Evolutionary conservation across 257 asterid species (phyloP).

Genomic region (Solanum chiquidenum): DNA sequence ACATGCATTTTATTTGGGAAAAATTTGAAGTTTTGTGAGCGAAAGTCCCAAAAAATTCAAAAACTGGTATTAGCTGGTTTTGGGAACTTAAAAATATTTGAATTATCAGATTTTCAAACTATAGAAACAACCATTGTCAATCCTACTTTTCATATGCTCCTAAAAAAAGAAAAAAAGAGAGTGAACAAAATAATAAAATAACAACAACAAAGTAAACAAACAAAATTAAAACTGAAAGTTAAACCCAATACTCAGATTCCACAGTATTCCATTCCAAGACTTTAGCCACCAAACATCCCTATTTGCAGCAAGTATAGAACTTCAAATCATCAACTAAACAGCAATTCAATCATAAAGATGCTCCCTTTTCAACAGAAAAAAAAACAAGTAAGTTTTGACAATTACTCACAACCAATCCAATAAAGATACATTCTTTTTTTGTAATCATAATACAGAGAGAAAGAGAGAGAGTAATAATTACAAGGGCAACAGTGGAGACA

Average conservation of each 20-base stretch:
- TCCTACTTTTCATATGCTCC: no score
- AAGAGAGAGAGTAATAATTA: background rate
- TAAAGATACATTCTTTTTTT: background rate
- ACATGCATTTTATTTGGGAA: no score
- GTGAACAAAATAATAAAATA: background rate
- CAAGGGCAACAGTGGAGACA: constrained; percentile 79
- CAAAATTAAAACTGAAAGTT: background rate
- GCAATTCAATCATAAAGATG: background rate
- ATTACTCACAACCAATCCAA: background rate
- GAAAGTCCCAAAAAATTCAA: no score
- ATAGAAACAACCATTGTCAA: no score
- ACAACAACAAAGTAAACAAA: background rate
- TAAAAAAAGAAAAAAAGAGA: no score
- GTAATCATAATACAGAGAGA: background rate
- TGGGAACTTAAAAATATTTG: no score
- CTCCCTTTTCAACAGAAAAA: background rate
- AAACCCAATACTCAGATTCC: background rate
- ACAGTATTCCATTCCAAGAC: background rate
- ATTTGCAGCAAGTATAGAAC: background rate
- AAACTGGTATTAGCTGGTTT: no score
- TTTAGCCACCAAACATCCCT: background rate
- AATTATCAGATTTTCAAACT: no score
- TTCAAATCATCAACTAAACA: background rate
- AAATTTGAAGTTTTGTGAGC: no score
- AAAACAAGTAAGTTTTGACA: background rate